Percentiles rank a stretch among this genome's conserved stretches.
These are phyloP conservation scores for Cnidoscolus chayamansa DNA, from an alignment of 441 rosid genomes.

Conservation along the genomic window DNA sequence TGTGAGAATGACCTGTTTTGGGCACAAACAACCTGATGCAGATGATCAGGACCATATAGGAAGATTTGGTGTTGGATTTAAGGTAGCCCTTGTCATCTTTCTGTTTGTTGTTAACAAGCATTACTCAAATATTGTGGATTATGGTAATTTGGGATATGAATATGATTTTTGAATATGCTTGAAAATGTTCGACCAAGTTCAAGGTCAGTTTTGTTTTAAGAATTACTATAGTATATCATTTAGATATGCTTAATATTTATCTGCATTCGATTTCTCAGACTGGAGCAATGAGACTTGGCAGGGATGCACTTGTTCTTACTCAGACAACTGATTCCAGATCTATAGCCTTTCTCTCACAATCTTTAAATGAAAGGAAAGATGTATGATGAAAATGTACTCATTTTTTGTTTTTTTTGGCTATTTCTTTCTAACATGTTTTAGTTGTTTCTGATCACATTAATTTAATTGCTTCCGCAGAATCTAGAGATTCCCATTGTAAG, in stretches of 20 bases:
- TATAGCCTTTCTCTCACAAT: slow-evolving; percentile 41
- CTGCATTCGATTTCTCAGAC: slow-evolving; percentile 28
- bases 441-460: slow-evolving; percentile 3
- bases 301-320: slow-evolving; percentile 39
- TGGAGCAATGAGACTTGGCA: slow-evolving; percentile 42
- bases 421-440: background rate
- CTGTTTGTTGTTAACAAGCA: background rate
- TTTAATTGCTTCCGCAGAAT: slow-evolving; percentile 25
- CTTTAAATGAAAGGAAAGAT: slow-evolving; percentile 40
- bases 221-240: background rate
- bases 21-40: slow-evolving; percentile 35
- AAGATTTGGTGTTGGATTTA: slow-evolving; percentile 44
- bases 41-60: slow-evolving; percentile 35
- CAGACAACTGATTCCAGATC: slow-evolving; percentile 38
- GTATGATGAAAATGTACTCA: slow-evolving; percentile 16
- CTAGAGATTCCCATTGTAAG: slow-evolving; percentile 39
- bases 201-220: background rate
- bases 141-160: background rate
- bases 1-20: slow-evolving; percentile 35
- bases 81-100: slow-evolving; percentile 26
- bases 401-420: background rate
- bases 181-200: background rate
- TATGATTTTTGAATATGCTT: background rate
- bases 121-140: background rate
- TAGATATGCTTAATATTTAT: slow-evolving; percentile 17